Evolutionary conservation across 2,329 filamentous ascomycete genomes (phyloP), one percentile per base, ranked within the genome.

Genomic region (Aspergillus fumigatus): DNA sequence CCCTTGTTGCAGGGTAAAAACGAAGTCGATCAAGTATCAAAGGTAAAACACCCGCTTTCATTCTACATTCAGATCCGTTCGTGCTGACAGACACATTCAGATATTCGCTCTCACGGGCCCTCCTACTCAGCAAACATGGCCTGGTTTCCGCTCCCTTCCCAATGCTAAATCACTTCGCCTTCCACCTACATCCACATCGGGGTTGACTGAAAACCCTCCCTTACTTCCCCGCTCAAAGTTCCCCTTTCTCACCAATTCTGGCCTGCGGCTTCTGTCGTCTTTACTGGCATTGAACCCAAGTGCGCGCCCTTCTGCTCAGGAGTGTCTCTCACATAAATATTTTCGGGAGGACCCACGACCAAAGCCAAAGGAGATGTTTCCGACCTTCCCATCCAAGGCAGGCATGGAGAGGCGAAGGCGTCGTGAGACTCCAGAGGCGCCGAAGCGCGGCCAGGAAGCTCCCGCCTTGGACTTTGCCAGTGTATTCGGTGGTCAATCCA

Each of bases 331-430:
- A 50, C 90, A 97, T 72, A 80, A 85, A 38, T 99, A 96, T 73
- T 99, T 99, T 73, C 80, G 74, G 19, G 92, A 97, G 75, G 88
- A 95, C 64, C 94, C 94, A 0, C 89, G 89, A 59, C 90, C 92
- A 1, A 97, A 97, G 76, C 86, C 88, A 7, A 88, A 90, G 70
- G 88, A 88, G 66, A 88, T 99, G 87, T 97, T 99, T 70, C 94
- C 94, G 2, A 97, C 94, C 0, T 99, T 97, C 71, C 94, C 94
- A 0, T 94, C 89, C 66, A 97, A 96, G 74, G 94, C 94, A 0
- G 91, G 92, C 1, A 89, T 94, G 79, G 94, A 99, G 79, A 88
- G 87, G 68, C 80, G 92, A 64, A 80, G 90, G 61, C 80, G 84
- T 40, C 80, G 84, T 58, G 85, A 86, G 58, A 92, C 87, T 61